Conservation (phyloP, 2,329 filamentous ascomycete genomes). For the Ophiostoma triangulosporum region DNA sequence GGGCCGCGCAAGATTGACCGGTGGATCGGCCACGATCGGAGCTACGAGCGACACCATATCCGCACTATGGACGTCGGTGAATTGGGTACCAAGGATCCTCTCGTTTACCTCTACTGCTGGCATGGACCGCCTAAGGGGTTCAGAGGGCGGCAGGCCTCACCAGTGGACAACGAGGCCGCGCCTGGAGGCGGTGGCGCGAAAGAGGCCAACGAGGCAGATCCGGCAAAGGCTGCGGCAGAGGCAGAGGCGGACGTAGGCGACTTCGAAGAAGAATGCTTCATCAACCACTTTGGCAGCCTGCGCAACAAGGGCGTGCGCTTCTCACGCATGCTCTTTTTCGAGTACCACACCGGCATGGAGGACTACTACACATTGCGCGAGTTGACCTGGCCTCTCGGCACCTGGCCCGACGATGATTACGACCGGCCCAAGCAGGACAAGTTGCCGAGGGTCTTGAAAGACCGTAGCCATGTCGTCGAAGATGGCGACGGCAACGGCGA, state of each 20-base stretch:
- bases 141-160: not conserved
- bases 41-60: not conserved
- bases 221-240: not conserved
- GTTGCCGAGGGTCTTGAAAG: conserved; percentile 1
- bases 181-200: no score
- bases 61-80: not conserved
- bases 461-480: no score
- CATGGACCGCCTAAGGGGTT: not conserved
- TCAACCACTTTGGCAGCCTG: conserved; percentile 8
- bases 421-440: no score
- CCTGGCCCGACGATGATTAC: conserved; percentile 11
- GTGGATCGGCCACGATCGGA: conserved; percentile 7
- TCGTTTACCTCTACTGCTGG: conserved; percentile 11
- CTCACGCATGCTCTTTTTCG: conserved; percentile 11
- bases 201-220: not conserved
- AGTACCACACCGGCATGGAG: not conserved
- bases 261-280: conserved; percentile 14
- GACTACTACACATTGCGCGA: conserved; percentile 3
- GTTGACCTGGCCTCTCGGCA: conserved; percentile 1
- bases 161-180: no score
- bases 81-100: not conserved
- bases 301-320: conserved; percentile 8
- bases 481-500: no score
- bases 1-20: conserved; percentile 1
- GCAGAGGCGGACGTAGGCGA: not conserved